Evolutionary conservation across 176 grass and related monocot species (phyloP).

Genomic region (Triticum monococcum): DNA sequence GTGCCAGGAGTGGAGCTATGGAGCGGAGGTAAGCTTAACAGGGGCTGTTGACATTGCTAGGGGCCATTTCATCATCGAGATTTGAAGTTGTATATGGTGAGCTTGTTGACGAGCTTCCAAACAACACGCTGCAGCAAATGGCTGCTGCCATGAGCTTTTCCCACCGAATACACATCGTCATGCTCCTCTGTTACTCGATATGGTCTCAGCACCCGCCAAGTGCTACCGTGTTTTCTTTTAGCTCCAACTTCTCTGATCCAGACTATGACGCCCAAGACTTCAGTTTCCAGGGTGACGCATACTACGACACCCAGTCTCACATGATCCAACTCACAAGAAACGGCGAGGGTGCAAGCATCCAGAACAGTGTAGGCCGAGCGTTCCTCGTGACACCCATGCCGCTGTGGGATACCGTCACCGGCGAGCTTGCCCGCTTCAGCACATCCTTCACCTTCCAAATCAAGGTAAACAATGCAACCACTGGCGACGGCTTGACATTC

Average conservation of each 20-base stretch:
- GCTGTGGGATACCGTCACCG: slow-evolving; percentile 23
- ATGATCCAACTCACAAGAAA: not conserved
- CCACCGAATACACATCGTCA: not conserved
- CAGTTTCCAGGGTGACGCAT: not conserved
- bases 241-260: not conserved
- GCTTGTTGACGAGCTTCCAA: not conserved
- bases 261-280: not conserved
- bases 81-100: not conserved
- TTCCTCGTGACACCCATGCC: not conserved
- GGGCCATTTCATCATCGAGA: not conserved
- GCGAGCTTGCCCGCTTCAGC: slow-evolving; percentile 31
- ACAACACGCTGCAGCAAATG: not conserved
- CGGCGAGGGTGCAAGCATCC: not conserved
- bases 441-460: slow-evolving; percentile 47
- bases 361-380: not conserved
- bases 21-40: too few species aligned
- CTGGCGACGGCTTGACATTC: slow-evolving; percentile 50
- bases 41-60: not conserved
- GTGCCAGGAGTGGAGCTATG: too few species aligned
- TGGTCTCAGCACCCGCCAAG: not conserved
- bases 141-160: not conserved
- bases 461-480: not conserved
- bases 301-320: not conserved
- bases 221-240: not conserved
- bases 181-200: not conserved